Conservation (phyloP, 306 rosid species). For the Lathyrus oleraceus region DNA sequence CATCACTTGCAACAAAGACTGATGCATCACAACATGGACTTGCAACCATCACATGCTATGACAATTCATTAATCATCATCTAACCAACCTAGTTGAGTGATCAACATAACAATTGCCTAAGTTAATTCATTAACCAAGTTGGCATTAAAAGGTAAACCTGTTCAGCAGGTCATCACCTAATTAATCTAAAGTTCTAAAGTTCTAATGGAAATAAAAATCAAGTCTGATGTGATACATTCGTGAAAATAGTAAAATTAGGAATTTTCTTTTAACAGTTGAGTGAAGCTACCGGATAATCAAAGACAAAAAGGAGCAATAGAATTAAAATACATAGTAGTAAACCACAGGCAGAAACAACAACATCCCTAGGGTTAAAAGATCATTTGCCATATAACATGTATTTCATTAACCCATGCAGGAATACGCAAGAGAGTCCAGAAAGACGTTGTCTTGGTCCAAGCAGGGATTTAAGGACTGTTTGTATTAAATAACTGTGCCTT, state of each 20-base stretch:
- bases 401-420: slow-evolving; percentile 17
- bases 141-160: too few relatives aligned
- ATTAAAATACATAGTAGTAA: slow-evolving; percentile 2
- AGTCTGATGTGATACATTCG: not conserved
- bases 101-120: too few relatives aligned
- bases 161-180: too few relatives aligned
- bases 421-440: not conserved
- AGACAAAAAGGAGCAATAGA: slow-evolving; percentile 1
- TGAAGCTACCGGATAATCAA: slow-evolving; percentile 1
- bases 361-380: slow-evolving; percentile 15
- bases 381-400: slow-evolving; percentile 29
- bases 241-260: not conserved
- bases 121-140: too few relatives aligned
- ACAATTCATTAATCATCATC: too few relatives aligned
- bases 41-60: too few relatives aligned
- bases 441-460: slow-evolving; percentile 11
- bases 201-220: not conserved
- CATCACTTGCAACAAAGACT: too few relatives aligned
- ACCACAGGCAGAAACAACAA: not conserved
- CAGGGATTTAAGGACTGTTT: not conserved
- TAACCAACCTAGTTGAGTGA: too few relatives aligned
- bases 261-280: slow-evolving; percentile 1
- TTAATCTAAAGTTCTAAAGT: too few relatives aligned
- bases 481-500: not conserved
- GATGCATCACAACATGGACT: too few relatives aligned